Percentiles rank a stretch among this genome's conserved stretches.
Conservation (phyloP, 352 stramenopile species). For the Pythium monospermum region DNA sequence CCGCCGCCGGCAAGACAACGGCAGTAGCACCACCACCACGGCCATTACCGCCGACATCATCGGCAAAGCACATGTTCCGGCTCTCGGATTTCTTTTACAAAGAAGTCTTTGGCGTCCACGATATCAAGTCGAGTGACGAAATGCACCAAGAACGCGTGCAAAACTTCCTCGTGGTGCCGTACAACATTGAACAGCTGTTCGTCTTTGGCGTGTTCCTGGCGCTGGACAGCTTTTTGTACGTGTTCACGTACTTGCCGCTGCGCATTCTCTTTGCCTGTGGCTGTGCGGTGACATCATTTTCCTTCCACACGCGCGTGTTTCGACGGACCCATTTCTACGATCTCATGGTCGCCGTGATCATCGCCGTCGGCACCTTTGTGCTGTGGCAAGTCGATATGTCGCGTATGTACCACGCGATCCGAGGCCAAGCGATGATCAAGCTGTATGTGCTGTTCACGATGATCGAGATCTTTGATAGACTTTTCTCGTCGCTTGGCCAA, state of each 20-base stretch:
- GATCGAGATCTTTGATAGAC: constrained; percentile 97
- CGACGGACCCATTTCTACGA: constrained; percentile 89
- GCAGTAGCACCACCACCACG: no score
- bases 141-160: constrained; percentile 77
- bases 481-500: constrained; percentile 95
- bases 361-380: constrained; percentile 68
- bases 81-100: constrained; percentile 81
- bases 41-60: no score
- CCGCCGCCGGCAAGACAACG: no score
- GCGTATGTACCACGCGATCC: constrained; percentile 98
- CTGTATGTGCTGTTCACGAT: constrained; percentile 98
- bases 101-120: constrained; percentile 79
- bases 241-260: constrained; percentile 95
- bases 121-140: constrained; percentile 69
- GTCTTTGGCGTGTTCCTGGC: constrained; percentile 93
- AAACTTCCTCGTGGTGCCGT: constrained; percentile 74
- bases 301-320: constrained; percentile 72
- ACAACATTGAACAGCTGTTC: constrained; percentile 84
- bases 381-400: constrained; percentile 92
- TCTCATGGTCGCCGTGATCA: constrained; percentile 85
- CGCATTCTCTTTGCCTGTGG: constrained; percentile 78
- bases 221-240: constrained; percentile 96
- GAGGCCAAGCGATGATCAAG: constrained; percentile 97
- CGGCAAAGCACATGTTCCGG: constrained; percentile 34
- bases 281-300: constrained; percentile 62